These are phyloP conservation scores for Pelargonium australe DNA, from an alignment of 441 rosid species.

Conservation along the genomic window DNA sequence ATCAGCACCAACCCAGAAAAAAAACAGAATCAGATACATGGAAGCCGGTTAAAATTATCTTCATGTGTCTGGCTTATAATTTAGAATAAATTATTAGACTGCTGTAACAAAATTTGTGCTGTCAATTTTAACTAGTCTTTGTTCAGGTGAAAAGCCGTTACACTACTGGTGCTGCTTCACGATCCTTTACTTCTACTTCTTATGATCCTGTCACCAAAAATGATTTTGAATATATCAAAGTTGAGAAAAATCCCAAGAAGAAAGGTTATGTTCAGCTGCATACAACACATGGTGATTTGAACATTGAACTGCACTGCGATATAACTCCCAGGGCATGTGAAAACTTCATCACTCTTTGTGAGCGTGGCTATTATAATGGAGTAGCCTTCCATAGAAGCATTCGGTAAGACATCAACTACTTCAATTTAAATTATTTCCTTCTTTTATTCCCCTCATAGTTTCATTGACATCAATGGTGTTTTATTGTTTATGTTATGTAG, in stretches of 20 bases:
- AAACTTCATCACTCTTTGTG: constrained; percentile 83
- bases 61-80: constrained; percentile 1
- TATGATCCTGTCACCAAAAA: constrained; percentile 86
- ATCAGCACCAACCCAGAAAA: not conserved
- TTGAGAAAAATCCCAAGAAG: constrained; percentile 88
- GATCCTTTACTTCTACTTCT: constrained; percentile 88
- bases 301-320: constrained; percentile 90
- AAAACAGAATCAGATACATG: not conserved
- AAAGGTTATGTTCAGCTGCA: constrained; percentile 90
- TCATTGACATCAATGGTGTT: not conserved
- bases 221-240: constrained; percentile 75
- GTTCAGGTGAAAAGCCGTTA: constrained; percentile 76
- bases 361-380: constrained; percentile 78
- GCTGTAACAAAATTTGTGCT: not conserved
- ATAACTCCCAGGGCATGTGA: constrained; percentile 88
- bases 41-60: constrained; percentile 2
- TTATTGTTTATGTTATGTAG: constrained; percentile 26
- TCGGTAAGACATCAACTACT: constrained; percentile 35
- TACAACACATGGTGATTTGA: constrained; percentile 87
- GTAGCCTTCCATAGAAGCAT: constrained; percentile 75
- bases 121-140: constrained; percentile 26
- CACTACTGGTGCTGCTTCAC: constrained; percentile 88
- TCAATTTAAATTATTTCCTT: constrained; percentile 10
- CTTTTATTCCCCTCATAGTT: not conserved
- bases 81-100: not conserved